phyloP scores from a whole-genome alignment of 352 stramenopile genomes.

The Phytophthora cryptogea region DNA sequence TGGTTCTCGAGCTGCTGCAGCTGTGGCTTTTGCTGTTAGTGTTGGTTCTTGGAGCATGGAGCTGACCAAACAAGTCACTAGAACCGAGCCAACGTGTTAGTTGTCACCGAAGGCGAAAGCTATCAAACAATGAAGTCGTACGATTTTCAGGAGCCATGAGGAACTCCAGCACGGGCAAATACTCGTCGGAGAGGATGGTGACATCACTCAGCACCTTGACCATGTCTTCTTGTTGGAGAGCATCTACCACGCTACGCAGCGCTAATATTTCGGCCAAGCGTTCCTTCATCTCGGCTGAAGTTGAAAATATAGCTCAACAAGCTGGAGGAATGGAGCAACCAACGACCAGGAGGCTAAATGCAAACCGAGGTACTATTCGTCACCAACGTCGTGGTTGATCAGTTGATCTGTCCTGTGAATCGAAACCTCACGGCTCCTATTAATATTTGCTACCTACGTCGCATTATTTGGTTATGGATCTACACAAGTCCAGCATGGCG shows the following conservation, averaged over 20 bases:
- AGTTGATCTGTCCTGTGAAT: not conserved
- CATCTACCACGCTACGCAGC: conserved; percentile 43
- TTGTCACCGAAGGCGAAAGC: not conserved
- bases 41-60: conserved; percentile 54
- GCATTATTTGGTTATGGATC: too few species aligned
- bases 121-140: conserved; percentile 23
- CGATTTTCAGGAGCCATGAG: conserved; percentile 66
- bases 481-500: too few species aligned
- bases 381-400: conserved; percentile 1
- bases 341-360: conserved; percentile 8
- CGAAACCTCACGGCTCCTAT: conserved; percentile 2
- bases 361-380: conserved; percentile 14
- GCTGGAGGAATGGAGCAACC: conserved; percentile 4
- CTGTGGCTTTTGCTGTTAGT: conserved; percentile 23
- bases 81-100: conserved; percentile 5
- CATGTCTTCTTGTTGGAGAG: conserved; percentile 51
- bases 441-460: conserved; percentile 8
- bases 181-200: conserved; percentile 55
- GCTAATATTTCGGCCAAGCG: conserved; percentile 54
- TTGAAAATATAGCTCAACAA: conserved; percentile 1
- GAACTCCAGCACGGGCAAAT: conserved; percentile 62
- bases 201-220: conserved; percentile 54
- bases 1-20: conserved; percentile 28
- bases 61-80: conserved; percentile 52
- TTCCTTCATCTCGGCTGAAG: conserved; percentile 40